These are phyloP conservation scores for Crucihimalaya himalaica DNA, from an alignment of 345 rosid species.

Conservation along the genomic window DNA sequence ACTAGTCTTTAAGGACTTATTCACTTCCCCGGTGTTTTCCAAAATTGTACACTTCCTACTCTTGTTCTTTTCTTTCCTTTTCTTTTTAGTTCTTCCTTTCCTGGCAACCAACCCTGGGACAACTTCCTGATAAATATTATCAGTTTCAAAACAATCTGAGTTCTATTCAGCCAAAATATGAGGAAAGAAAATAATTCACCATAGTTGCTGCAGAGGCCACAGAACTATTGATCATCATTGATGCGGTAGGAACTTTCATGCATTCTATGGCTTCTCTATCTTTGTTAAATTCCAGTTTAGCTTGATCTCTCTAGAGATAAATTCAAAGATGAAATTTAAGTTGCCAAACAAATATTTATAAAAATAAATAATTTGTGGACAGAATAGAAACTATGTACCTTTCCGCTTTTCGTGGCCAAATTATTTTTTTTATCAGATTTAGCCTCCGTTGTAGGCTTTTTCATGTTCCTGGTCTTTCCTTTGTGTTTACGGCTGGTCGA, in stretches of 20 bases:
- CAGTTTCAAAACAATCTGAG: constrained; percentile 44
- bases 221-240: constrained; percentile 41
- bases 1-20: constrained; percentile 32
- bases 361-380: constrained; percentile 18
- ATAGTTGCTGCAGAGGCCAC: constrained; percentile 44
- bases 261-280: constrained; percentile 45
- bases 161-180: constrained; percentile 28
- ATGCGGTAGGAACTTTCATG: constrained; percentile 42
- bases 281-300: constrained; percentile 29
- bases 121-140: constrained; percentile 66
- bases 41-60: constrained; percentile 50
- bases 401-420: constrained; percentile 36
- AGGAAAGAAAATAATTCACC: constrained; percentile 42
- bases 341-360: constrained; percentile 17
- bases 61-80: constrained; percentile 68
- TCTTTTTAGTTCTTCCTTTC: constrained; percentile 53
- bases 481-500: constrained; percentile 57
- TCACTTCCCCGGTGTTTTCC: constrained; percentile 42
- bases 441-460: constrained; percentile 46
- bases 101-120: constrained; percentile 49
- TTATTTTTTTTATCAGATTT: constrained; percentile 36
- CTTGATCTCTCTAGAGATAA: constrained; percentile 34
- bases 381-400: constrained; percentile 47
- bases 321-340: constrained; percentile 24
- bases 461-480: constrained; percentile 50